Conservation (phyloP, 2,329 filamentous ascomycete genomes). For the Dothidotthia symphoricarpi region DNA sequence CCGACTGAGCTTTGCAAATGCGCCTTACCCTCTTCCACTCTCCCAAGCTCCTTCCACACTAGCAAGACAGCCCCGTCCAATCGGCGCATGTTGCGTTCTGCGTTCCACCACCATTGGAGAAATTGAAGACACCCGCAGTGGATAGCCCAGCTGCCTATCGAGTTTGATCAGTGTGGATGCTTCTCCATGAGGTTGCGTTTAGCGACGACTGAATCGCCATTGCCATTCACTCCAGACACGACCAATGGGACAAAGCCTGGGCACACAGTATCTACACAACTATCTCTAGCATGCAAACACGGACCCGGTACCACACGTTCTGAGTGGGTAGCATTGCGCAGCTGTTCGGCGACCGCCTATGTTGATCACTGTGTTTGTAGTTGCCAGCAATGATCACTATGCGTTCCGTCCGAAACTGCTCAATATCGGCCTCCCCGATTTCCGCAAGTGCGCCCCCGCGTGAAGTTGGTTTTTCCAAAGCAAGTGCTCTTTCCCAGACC, state of each 20-base stretch:
- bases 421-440: background rate
- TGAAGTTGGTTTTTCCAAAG: no score
- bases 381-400: constrained; percentile 13
- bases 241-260: constrained; percentile 17
- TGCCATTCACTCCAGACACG: constrained; percentile 12
- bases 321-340: constrained; percentile 6
- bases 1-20: no score
- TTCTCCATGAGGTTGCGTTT: constrained; percentile 7
- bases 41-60: no score
- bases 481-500: no score
- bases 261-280: constrained; percentile 6
- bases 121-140: no score
- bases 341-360: constrained; percentile 13
- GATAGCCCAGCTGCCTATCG: no score
- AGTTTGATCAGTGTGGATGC: constrained; percentile 5
- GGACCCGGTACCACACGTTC: constrained; percentile 6
- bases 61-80: no score
- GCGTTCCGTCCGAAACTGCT: background rate
- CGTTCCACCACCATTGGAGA: no score
- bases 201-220: constrained; percentile 10
- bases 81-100: no score
- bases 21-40: no score
- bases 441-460: background rate
- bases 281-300: constrained; percentile 4
- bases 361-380: constrained; percentile 15